Evolutionary conservation across 148 eudicot genomes (phyloP).

Genomic region (Gaultheria prostrata): DNA sequence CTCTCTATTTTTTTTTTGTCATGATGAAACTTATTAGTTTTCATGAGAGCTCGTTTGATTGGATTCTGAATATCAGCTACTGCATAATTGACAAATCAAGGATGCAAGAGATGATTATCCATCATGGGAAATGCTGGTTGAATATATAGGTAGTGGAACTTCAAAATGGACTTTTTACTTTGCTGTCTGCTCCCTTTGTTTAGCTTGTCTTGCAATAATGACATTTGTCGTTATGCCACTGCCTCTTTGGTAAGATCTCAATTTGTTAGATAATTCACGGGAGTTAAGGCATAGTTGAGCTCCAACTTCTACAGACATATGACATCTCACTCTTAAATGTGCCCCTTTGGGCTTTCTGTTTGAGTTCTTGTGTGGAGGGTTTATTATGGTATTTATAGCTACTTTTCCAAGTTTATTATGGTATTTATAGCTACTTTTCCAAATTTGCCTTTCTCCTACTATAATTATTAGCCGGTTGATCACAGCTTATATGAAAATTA

Average conservation of each 20-base stretch:
- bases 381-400: background rate
- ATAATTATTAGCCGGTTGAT: too few relatives aligned
- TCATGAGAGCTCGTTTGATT: background rate
- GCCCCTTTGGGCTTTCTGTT: too few relatives aligned
- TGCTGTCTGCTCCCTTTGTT: background rate
- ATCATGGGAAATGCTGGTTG: background rate
- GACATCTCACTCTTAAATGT: too few relatives aligned
- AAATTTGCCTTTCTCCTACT: background rate
- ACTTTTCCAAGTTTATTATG: too few relatives aligned
- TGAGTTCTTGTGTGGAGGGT: background rate
- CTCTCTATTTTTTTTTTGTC: background rate
- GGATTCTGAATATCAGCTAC: background rate
- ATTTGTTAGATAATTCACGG: background rate
- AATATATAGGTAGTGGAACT: background rate
- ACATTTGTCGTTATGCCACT: background rate
- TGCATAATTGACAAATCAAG: background rate
- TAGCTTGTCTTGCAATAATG: background rate
- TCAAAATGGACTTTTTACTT: background rate
- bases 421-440: too few relatives aligned
- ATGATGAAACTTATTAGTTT: background rate
- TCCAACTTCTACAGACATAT: too few relatives aligned
- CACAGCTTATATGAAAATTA: too few relatives aligned
- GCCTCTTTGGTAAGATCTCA: background rate
- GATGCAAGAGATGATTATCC: background rate
- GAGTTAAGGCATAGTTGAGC: background rate